Conservation (phyloP, 164 flowering plant genomes). For the Litsea cubeba region DNA sequence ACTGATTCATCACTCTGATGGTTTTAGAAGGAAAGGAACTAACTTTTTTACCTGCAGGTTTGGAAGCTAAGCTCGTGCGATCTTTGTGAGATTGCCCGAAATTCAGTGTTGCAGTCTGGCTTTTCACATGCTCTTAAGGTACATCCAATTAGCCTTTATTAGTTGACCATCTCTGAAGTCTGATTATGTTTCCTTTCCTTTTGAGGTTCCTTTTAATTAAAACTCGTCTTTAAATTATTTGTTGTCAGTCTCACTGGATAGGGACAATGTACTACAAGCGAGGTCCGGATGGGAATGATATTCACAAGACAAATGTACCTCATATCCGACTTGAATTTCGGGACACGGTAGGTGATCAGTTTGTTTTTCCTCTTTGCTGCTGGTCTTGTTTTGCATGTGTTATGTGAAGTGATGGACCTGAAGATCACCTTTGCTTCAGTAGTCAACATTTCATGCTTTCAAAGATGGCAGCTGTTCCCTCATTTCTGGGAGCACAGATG, state of each 20-base stretch:
- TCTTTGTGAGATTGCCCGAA: constrained; percentile 93
- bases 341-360: constrained; percentile 46
- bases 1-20: no score
- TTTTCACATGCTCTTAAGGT: constrained; percentile 96
- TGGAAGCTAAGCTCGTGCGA: constrained; percentile 97
- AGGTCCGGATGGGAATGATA: constrained; percentile 94
- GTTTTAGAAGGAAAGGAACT: not conserved
- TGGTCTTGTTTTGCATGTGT: not conserved
- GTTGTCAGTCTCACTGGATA: constrained; percentile 82
- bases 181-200: not conserved
- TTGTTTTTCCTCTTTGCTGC: not conserved
- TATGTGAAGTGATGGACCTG: not conserved
- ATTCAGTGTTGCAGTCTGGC: constrained; percentile 93
- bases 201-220: not conserved
- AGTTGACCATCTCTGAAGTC: not conserved
- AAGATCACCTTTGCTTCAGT: not conserved
- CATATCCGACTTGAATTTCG: constrained; percentile 92
- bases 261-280: constrained; percentile 81
- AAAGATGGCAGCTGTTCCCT: not conserved
- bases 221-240: not conserved
- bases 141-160: constrained; percentile 3
- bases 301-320: constrained; percentile 95
- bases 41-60: constrained; percentile 41
- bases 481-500: not conserved
- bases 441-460: not conserved